Evolutionary conservation across 495 filamentous ascomycete species (phyloP), one percentile per base, ranked within the genome.

Genomic region (Penicillium daleae): DNA sequence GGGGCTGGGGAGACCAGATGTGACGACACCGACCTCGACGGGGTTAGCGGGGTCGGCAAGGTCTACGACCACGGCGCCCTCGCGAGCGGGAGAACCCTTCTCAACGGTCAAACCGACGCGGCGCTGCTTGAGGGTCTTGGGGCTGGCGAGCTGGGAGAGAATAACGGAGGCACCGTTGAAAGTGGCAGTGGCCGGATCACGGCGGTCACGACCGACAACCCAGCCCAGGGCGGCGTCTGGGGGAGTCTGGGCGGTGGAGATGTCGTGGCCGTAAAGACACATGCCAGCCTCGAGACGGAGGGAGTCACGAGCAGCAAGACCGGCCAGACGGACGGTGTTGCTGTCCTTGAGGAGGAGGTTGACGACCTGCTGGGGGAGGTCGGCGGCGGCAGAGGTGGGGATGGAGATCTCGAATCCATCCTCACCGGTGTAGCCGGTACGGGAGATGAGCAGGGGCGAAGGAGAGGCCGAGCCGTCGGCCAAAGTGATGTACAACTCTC

Each of bases 261-360:
- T 85, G 77, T 99, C 95, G 74, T 97, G 92, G n/a, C 95, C 95
- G 80, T 98, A 98, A 26, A 98, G 85, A 76, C 92, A 98, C 93
- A 99, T 94, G 53, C 95, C 95, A 0, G 96, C 95, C 76, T 99
- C 95, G 9, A 99, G 86, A 19, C 95, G 87, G 62, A 99, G 85
- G 66, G 89, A 95, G 75, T 99, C 96, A 59, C 95, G 85, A 6
- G 95, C 92, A 4, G 92, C 95, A 1, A 99, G 83, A 13, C 95
- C 95, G 24, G 93, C 92, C 8, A 97, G 79, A 60, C 88, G 89
- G 17, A 96, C 75, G 59, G 81, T 80, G 48, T 90, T 87, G 19
- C 80, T 78, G 59, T 81, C 77, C 17, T 82, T 64, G 15, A 99
- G 83, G 37, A 99, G 81, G 37, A 86, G 77, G 69, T 90, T 79